Evolutionary conservation across 1,139 yeast genomes (phyloP).

Genomic region (Blastobotrys petasosporus): DNA sequence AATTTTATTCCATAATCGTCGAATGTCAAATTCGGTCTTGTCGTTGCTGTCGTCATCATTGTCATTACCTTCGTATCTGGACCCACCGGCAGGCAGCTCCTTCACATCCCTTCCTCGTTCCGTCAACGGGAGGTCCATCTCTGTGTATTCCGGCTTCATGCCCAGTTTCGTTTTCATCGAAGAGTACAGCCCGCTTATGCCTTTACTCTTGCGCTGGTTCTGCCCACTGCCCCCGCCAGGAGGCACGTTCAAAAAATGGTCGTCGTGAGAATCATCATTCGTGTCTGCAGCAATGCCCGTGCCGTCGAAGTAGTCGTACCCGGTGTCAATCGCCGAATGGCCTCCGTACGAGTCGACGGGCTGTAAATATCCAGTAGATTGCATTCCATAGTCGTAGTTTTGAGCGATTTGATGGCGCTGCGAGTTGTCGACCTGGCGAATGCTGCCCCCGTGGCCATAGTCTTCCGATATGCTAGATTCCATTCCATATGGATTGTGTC

Average conservation of each 20-base stretch:
- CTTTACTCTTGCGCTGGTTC: constrained; percentile 14
- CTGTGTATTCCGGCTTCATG: constrained; percentile 27
- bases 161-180: constrained; percentile 29
- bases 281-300: constrained; percentile 21
- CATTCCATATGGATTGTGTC: too few relatives aligned
- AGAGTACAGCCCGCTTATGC: constrained; percentile 27
- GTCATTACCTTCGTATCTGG: constrained; percentile 12
- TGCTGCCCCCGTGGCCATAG: not conserved
- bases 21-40: constrained; percentile 49
- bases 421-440: constrained; percentile 7
- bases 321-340: constrained; percentile 1
- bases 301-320: constrained; percentile 20
- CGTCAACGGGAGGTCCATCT: constrained; percentile 33
- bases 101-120: constrained; percentile 18
- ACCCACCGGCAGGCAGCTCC: constrained; percentile 11
- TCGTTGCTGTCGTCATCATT: constrained; percentile 19
- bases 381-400: constrained; percentile 1
- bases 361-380: constrained; percentile 9
- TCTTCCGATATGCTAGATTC: too few relatives aligned
- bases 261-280: constrained; percentile 15
- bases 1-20: constrained; percentile 46
- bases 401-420: not conserved
- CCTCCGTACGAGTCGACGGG: constrained; percentile 15
- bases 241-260: constrained; percentile 7
- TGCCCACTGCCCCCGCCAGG: constrained; percentile 9